These are phyloP conservation scores for Eragrostis tef DNA, from an alignment of 202 grass and related monocot genomes.

Conservation along the genomic window DNA sequence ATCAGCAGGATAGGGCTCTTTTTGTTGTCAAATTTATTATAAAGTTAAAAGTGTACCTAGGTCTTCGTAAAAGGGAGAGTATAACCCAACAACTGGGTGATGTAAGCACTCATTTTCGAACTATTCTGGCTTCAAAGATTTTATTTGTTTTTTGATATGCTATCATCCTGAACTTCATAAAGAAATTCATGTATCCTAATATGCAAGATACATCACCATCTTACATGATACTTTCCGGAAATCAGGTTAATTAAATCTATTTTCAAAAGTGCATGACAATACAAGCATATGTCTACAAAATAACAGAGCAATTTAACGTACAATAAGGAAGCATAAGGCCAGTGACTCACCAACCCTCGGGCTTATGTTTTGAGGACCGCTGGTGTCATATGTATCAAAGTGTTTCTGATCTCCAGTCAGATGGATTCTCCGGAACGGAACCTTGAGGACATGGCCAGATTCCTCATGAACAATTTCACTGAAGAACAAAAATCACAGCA, in stretches of 20 bases:
- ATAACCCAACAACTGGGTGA: not conserved
- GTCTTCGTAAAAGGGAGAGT: not conserved
- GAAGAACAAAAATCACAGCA: slow-evolving; percentile 50
- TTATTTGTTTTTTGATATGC: not conserved
- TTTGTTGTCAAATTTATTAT: not conserved
- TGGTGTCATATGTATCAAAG: slow-evolving; percentile 96
- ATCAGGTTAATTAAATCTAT: not conserved
- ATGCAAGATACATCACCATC: not conserved
- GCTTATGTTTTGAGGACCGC: slow-evolving; percentile 91
- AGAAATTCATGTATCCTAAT: not conserved
- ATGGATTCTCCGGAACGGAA: slow-evolving; percentile 88
- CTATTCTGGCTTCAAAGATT: not conserved
- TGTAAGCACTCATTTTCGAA: not conserved
- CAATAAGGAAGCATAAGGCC: slow-evolving; percentile 21
- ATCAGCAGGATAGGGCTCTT: not conserved
- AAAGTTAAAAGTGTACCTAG: not conserved
- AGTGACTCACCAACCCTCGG: slow-evolving; percentile 64
- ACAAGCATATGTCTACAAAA: not conserved
- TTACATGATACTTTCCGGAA: not conserved
- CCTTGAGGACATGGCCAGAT: slow-evolving; percentile 79
- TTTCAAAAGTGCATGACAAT: slow-evolving; percentile 10
- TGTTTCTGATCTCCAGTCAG: slow-evolving; percentile 72
- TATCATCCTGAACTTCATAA: too few species aligned
- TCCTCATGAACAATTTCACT: slow-evolving; percentile 91
- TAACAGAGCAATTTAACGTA: slow-evolving; percentile 24